Evolutionary conservation across 2,329 filamentous ascomycete genomes (phyloP).

Genomic region (Xylariaceae sp.): DNA sequence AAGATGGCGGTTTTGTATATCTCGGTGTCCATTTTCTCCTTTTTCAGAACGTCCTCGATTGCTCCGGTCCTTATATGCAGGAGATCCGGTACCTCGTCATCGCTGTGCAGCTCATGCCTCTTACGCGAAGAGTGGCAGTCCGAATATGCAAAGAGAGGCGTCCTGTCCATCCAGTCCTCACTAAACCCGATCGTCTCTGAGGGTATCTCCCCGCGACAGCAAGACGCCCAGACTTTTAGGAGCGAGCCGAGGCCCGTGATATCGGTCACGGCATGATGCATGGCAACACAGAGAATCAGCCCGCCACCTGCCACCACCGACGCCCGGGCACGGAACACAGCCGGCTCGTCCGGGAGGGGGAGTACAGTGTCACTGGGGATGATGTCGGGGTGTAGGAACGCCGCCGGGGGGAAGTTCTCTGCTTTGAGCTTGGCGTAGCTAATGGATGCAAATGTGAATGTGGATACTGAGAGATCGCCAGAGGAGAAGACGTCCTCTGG

Average conservation of each 20-base stretch:
- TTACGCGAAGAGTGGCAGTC: constrained; percentile 5
- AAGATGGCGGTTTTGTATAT: constrained; percentile 23
- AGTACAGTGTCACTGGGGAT: constrained; percentile 17
- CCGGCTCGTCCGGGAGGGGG: constrained; percentile 17
- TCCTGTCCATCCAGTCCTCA: constrained; percentile 20
- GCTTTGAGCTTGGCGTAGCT: constrained; percentile 20
- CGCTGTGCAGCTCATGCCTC: constrained; percentile 20
- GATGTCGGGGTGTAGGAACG: constrained; percentile 16
- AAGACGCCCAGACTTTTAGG: constrained; percentile 27
- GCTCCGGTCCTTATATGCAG: not conserved
- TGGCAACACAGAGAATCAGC: constrained; percentile 22
- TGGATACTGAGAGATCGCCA: constrained; percentile 23
- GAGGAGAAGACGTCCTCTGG: constrained; percentile 20
- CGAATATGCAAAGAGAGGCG: constrained; percentile 5
- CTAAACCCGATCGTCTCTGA: constrained; percentile 16
- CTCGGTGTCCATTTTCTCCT: constrained; percentile 1
- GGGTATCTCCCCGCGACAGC: constrained; percentile 20
- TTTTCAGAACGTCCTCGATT: not conserved
- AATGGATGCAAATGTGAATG: no score
- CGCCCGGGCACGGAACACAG: constrained; percentile 24
- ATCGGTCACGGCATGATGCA: constrained; percentile 27
- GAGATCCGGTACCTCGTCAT: constrained; percentile 5
- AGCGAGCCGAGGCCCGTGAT: constrained; percentile 27
- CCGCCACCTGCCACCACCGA: constrained; percentile 23
- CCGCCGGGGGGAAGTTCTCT: constrained; percentile 21